Evolutionary conservation across 2,329 filamentous ascomycete species (phyloP), one percentile per base, ranked within the genome.

Genomic region (Exserohilum turcica): DNA sequence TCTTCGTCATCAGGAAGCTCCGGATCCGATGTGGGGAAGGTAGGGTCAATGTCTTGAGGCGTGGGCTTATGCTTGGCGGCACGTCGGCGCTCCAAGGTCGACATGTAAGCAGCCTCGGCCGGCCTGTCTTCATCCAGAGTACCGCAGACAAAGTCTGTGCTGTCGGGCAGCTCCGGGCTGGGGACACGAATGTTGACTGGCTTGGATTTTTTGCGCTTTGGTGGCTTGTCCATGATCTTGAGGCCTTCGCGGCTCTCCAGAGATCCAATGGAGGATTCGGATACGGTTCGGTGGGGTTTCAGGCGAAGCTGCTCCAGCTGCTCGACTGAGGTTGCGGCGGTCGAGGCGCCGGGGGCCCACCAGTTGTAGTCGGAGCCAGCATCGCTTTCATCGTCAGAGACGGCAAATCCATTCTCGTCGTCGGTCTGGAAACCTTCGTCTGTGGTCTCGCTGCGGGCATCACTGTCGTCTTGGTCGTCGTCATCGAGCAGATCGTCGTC

Each of bases 141-240:
- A 53, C 94, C 94, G 68, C 94, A 97, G n/a, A 99, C 94, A 63
- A 99, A 99, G 74, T 99, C 94, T 12, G 94, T 97, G 75, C 92
- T 97, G 74, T 99, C 94, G 1, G 94, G 94, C 9, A 99, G 81
- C 70, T 96, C 91, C 2, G 91, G 90, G 1, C 89, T 90, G 15
- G 71, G 68, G 33, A 85, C 82, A 18, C 87, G 87, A 62, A 87
- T 85, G 57, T 82, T 84, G 40, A 76, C 68, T 35, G 78, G 79
- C 37, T 72, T 79, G 81, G 80, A 78, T 74, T 75, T 65, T 73
- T 80, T 71, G 21, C 67, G 67, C 59, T 68, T 82, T 19, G 67
- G 67, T 16, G 63, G 54, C 38, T 63, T 68, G 42, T 64, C 61
- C 28, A 57, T 62, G 29, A 68, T 68, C 38, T 65, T 65, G 47